phyloP scores from a whole-genome alignment of 352 stramenopile genomes.

The Globisporangium camurandrum region DNA sequence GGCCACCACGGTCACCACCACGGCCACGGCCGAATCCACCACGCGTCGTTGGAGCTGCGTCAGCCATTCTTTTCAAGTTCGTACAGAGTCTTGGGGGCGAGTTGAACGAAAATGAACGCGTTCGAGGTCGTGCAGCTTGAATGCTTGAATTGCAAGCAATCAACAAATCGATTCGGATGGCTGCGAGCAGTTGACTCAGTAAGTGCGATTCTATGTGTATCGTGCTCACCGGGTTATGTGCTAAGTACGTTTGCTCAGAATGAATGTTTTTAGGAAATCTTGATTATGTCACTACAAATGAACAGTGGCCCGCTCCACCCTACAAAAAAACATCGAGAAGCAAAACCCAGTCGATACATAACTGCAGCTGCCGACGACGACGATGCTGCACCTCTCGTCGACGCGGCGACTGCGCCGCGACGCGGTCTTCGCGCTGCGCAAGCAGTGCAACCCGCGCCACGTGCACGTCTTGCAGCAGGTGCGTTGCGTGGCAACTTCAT shows the following conservation, averaged over 20 bases:
- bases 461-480: conserved; percentile 76
- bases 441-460: conserved; percentile 43
- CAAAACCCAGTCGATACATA: too few species aligned
- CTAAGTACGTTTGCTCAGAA: too few species aligned
- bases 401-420: conserved; percentile 63
- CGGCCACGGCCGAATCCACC: conserved; percentile 91
- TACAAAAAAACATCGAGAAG: too few species aligned
- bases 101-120: conserved; percentile 63
- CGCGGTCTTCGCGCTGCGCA: conserved; percentile 36
- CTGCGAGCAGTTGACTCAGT: too few species aligned
- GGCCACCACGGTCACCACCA: conserved; percentile 74
- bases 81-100: conserved; percentile 21
- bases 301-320: too few species aligned
- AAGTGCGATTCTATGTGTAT: too few species aligned
- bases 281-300: too few species aligned
- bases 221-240: too few species aligned
- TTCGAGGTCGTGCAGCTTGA: too few species aligned
- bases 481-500: neutral
- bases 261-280: too few species aligned
- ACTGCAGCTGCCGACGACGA: conserved; percentile 4
- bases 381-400: conserved; percentile 31
- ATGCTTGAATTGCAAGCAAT: neutral
- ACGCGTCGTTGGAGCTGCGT: conserved; percentile 76
- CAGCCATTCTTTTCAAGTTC: conserved; percentile 70
- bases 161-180: too few species aligned